Conservation (phyloP, 805 yeast species). For the Candida pseudoglaebosa region DNA sequence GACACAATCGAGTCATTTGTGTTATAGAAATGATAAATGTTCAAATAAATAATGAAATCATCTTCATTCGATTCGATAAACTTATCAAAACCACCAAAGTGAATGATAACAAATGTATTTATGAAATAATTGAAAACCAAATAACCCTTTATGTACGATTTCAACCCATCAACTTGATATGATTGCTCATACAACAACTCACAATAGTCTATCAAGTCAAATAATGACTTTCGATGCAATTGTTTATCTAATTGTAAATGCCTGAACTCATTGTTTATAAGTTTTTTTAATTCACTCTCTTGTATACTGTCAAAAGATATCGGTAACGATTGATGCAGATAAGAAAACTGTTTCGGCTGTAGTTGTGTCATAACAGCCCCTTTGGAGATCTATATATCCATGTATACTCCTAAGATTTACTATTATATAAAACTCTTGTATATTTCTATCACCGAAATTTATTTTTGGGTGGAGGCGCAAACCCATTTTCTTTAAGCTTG, state of each 20-base stretch:
- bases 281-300: not conserved
- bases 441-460: too few relatives aligned
- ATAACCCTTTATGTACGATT: slow-evolving; percentile 32
- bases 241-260: slow-evolving; percentile 30
- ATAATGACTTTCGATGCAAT: slow-evolving; percentile 29
- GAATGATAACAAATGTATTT: slow-evolving; percentile 39
- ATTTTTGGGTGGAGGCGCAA: too few relatives aligned
- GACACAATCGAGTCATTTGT: slow-evolving; percentile 24
- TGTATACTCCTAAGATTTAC: not conserved
- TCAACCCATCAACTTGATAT: slow-evolving; percentile 17
- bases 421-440: not conserved
- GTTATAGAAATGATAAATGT: slow-evolving; percentile 38
- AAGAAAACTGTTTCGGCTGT: not conserved
- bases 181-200: slow-evolving; percentile 31
- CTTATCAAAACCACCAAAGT: slow-evolving; percentile 38
- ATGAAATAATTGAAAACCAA: slow-evolving; percentile 41
- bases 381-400: not conserved
- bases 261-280: slow-evolving; percentile 18
- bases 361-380: not conserved
- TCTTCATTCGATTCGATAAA: slow-evolving; percentile 33
- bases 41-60: slow-evolving; percentile 40
- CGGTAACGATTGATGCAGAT: not conserved
- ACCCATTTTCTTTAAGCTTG: too few relatives aligned
- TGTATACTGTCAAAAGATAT: not conserved
- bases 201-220: slow-evolving; percentile 41